These are phyloP conservation scores for Trichosanthes truncata DNA, from an alignment of 306 rosid genomes.

Conservation along the genomic window DNA sequence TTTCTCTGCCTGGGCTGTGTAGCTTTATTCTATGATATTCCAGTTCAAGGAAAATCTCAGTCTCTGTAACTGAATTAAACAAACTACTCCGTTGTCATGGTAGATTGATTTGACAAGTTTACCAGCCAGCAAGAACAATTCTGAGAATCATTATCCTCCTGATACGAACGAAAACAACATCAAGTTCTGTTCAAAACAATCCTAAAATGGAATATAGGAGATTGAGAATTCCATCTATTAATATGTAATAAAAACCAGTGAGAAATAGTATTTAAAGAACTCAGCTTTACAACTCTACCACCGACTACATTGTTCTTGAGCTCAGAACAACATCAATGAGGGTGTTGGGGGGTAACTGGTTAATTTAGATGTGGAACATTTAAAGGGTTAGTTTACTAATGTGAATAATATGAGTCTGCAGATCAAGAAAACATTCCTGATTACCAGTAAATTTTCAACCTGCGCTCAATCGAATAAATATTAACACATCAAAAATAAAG, in stretches of 20 bases:
- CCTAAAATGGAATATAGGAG: not conserved
- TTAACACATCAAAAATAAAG: not conserved
- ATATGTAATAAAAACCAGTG: not conserved
- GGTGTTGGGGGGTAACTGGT: not conserved
- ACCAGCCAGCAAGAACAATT: not conserved
- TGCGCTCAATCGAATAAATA: not conserved
- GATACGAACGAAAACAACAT: not conserved
- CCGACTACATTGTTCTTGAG: not conserved
- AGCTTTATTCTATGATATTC: not conserved
- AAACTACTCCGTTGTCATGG: not conserved
- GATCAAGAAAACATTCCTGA: constrained; percentile 1
- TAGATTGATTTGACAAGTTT: not conserved
- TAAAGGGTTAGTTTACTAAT: not conserved
- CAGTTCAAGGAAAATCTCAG: not conserved
- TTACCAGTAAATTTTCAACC: not conserved
- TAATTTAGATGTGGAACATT: not conserved
- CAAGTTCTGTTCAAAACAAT: not conserved
- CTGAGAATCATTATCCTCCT: not conserved
- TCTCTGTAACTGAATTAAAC: not conserved
- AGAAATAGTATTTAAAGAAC: not conserved
- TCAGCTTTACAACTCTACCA: not conserved
- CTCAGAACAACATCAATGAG: not conserved
- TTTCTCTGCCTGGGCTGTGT: not conserved
- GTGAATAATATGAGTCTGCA: not conserved
- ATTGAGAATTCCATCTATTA: not conserved